Evolutionary conservation across 164 flowering plant genomes (phyloP).

Genomic region (Nymphaea thermarum): DNA sequence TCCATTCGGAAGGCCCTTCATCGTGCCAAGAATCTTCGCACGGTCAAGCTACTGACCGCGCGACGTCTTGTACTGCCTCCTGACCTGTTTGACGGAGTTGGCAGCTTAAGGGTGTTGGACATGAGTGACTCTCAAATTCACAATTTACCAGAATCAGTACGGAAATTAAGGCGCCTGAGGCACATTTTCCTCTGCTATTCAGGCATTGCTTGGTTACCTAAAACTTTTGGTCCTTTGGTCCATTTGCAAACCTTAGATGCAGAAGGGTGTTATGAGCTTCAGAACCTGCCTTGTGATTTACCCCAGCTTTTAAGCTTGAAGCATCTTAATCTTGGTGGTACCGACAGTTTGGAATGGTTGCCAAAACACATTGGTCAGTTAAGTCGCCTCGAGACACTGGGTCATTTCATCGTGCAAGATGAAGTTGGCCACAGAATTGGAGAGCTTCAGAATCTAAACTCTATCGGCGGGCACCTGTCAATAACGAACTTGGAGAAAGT

Average conservation of each 20-base stretch:
- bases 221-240: constrained; percentile 10
- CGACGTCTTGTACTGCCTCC: background rate
- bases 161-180: constrained; percentile 2
- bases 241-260: constrained; percentile 23
- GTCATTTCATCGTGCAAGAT: background rate
- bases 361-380: background rate
- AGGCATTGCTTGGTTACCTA: constrained; percentile 4
- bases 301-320: constrained; percentile 11
- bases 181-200: constrained; percentile 3
- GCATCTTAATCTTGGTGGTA: constrained; percentile 9
- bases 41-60: background rate
- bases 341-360: background rate
- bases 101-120: constrained; percentile 5
- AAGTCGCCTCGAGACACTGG: background rate
- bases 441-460: background rate
- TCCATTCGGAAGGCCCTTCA: background rate
- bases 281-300: constrained; percentile 9
- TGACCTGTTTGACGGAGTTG: background rate
- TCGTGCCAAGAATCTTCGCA: background rate
- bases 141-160: constrained; percentile 2
- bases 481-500: background rate
- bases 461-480: background rate
- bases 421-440: background rate
- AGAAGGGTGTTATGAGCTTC: constrained; percentile 9
- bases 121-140: background rate